Evolutionary conservation across 495 filamentous ascomycete species (phyloP).

Genomic region (Tuber melanosporum): DNA sequence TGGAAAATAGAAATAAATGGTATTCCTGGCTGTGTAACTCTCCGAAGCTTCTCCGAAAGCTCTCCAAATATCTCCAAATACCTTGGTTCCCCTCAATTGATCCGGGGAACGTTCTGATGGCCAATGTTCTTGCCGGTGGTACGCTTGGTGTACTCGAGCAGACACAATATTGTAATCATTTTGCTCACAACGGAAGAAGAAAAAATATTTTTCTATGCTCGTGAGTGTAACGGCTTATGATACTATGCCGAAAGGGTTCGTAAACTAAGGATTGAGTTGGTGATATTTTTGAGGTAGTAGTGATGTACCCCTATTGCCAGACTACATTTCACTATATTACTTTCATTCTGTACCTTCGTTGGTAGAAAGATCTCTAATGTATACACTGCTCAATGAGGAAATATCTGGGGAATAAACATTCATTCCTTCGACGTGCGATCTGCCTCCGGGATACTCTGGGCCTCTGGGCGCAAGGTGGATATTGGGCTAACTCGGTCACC

Average conservation of each 20-base stretch:
- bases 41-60: slow-evolving; percentile 43
- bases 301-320: slow-evolving; percentile 55
- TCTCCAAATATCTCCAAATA: slow-evolving; percentile 19
- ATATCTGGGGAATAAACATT: slow-evolving; percentile 25
- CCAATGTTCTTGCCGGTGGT: slow-evolving; percentile 46
- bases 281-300: slow-evolving; percentile 59
- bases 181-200: slow-evolving; percentile 49
- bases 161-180: slow-evolving; percentile 43
- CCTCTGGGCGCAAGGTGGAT: slow-evolving; percentile 57
- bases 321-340: slow-evolving; percentile 45
- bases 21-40: slow-evolving; percentile 19
- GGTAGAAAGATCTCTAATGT: background rate
- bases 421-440: slow-evolving; percentile 51
- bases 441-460: slow-evolving; percentile 46
- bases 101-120: slow-evolving; percentile 21
- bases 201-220: slow-evolving; percentile 49
- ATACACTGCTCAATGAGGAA: background rate
- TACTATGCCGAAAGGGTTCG: slow-evolving; percentile 44
- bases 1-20: no score
- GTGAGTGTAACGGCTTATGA: slow-evolving; percentile 41
- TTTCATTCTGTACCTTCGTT: slow-evolving; percentile 46
- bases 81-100: slow-evolving; percentile 17
- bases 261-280: slow-evolving; percentile 50
- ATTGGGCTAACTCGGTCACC: slow-evolving; percentile 56
- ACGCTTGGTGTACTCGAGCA: slow-evolving; percentile 43